Evolutionary conservation across 108 stramenopile species (phyloP).

Genomic region (Cyclotella baltica): DNA sequence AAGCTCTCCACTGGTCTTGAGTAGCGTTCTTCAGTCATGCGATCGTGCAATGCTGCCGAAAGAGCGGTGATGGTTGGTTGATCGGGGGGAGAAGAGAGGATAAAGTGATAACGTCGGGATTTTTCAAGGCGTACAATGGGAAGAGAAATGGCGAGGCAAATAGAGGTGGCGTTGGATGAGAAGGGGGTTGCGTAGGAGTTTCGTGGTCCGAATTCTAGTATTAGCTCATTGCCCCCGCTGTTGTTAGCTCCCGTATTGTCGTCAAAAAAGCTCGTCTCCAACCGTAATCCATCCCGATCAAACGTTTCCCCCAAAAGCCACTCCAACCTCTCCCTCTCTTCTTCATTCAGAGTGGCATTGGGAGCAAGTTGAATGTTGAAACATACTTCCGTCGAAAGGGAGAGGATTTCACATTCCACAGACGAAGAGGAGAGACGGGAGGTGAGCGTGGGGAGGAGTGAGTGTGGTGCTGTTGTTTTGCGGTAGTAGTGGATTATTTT

Average conservation of each 20-base stretch:
- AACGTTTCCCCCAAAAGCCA: constrained; percentile 96
- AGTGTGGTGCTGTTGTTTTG: constrained; percentile 74
- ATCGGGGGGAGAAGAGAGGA: constrained; percentile 23
- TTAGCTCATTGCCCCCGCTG: constrained; percentile 32
- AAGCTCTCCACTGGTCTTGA: constrained; percentile 80
- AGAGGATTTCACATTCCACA: constrained; percentile 54
- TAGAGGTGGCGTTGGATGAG: constrained; percentile 94
- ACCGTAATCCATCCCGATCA: constrained; percentile 65
- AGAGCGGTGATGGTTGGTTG: constrained; percentile 56
- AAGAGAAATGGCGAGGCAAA: constrained; percentile 83
- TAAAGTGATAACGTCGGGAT: constrained; percentile 78
- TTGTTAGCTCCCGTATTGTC: background rate
- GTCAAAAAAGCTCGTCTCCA: constrained; percentile 68
- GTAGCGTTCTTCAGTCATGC: constrained; percentile 98
- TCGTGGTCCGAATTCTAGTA: constrained; percentile 97
- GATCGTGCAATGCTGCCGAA: constrained; percentile 87
- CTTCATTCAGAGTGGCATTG: constrained; percentile 26
- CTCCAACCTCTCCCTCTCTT: constrained; percentile 63
- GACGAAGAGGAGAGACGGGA: constrained; percentile 56
- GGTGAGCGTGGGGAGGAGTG: constrained; percentile 77
- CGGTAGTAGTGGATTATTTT: constrained; percentile 86
- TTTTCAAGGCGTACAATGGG: constrained; percentile 86
- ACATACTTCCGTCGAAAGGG: constrained; percentile 78
- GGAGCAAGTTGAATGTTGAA: constrained; percentile 73
- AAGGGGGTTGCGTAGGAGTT: constrained; percentile 97